phyloP scores from a whole-genome alignment of 2,329 filamentous ascomycete species.

The Mycosphaerella arachidis region DNA sequence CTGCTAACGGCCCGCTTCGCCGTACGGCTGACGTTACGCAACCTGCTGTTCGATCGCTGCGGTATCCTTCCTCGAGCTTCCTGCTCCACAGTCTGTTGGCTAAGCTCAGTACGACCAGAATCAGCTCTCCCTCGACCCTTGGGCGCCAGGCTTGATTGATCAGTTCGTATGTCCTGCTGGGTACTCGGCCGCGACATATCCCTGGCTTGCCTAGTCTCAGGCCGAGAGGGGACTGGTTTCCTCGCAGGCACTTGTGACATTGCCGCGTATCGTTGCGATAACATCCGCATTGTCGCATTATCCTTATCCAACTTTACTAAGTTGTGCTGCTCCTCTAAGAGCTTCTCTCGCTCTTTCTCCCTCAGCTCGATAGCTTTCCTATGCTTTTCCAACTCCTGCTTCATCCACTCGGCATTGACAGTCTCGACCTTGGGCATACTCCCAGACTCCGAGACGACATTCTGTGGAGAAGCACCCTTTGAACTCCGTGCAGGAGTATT shows the following conservation, averaged over 20 bases:
- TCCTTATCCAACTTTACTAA: slow-evolving; percentile 3
- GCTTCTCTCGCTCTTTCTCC: slow-evolving; percentile 10
- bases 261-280: slow-evolving; percentile 9
- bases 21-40: slow-evolving; percentile 14
- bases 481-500: slow-evolving; percentile 38
- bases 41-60: slow-evolving; percentile 15
- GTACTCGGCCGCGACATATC: slow-evolving; percentile 8
- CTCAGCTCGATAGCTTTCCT: slow-evolving; percentile 23
- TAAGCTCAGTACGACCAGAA: slow-evolving; percentile 7
- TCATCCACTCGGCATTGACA: slow-evolving; percentile 42
- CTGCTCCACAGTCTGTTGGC: slow-evolving; percentile 1
- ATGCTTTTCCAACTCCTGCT: slow-evolving; percentile 40
- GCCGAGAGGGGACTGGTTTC: slow-evolving; percentile 24
- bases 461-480: slow-evolving; percentile 39
- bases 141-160: neutral
- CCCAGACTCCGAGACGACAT: slow-evolving; percentile 22
- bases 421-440: slow-evolving; percentile 36
- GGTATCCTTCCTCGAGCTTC: slow-evolving; percentile 13
- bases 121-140: slow-evolving; percentile 7
- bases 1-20: slow-evolving; percentile 18
- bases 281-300: slow-evolving; percentile 7
- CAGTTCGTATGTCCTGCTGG: slow-evolving; percentile 2
- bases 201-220: slow-evolving; percentile 14
- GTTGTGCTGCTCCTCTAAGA: slow-evolving; percentile 10
- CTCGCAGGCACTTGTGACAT: slow-evolving; percentile 19